Conservation (phyloP, 768 basidiomycete species). For the Tephrocybe sp. region DNA sequence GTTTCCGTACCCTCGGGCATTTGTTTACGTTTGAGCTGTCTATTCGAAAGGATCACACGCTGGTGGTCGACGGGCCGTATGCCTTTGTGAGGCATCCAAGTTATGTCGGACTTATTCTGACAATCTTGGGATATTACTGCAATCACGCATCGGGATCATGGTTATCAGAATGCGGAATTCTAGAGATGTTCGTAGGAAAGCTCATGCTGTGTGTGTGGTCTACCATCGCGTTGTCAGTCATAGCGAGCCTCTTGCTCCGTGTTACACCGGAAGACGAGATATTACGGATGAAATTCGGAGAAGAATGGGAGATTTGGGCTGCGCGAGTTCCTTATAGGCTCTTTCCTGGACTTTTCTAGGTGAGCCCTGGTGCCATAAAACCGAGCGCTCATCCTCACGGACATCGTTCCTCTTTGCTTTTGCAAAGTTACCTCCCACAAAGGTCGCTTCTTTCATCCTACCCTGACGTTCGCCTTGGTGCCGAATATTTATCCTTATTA, state of each 20-base stretch:
- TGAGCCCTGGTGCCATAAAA: background rate
- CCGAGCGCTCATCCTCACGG: background rate
- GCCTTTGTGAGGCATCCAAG: constrained; percentile 38
- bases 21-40: constrained; percentile 40
- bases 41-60: constrained; percentile 31
- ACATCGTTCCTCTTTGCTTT: background rate
- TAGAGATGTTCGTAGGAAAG: constrained; percentile 18
- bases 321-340: constrained; percentile 29
- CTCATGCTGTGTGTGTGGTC: constrained; percentile 24
- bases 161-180: constrained; percentile 31
- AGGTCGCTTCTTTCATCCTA: too few relatives aligned
- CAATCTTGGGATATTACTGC: constrained; percentile 26
- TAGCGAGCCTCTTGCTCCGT: constrained; percentile 28
- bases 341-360: constrained; percentile 32
- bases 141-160: constrained; percentile 31
- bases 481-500: too few relatives aligned
- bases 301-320: constrained; percentile 28
- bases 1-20: constrained; percentile 34
- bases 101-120: constrained; percentile 33
- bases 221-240: constrained; percentile 22
- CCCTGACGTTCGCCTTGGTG: too few relatives aligned
- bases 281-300: constrained; percentile 27
- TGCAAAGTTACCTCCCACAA: background rate
- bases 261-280: constrained; percentile 34
- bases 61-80: constrained; percentile 36